Conservation (phyloP, 1,284 basidiomycete genomes). For the Cronartium ribicola region DNA sequence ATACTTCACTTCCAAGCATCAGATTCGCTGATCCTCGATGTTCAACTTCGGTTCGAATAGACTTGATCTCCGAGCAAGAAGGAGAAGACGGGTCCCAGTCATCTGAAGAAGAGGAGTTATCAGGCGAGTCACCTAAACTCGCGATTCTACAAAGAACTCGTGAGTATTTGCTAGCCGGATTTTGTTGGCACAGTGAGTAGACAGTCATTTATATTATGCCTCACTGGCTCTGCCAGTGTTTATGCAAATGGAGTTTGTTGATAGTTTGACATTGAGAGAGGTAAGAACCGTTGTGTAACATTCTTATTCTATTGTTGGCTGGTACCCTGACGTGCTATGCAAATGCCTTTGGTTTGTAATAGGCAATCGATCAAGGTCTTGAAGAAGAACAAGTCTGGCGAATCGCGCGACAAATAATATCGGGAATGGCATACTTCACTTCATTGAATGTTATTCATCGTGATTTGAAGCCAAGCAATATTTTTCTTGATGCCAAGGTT, state of each 20-base stretch:
- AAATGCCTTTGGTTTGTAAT: slow-evolving; percentile 4
- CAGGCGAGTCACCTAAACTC: neutral
- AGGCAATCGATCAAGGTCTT: slow-evolving; percentile 74
- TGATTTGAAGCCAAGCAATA: slow-evolving; percentile 86
- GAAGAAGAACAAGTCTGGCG: slow-evolving; percentile 79
- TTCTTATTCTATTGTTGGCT: no score
- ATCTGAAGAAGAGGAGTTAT: slow-evolving; percentile 1
- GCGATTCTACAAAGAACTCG: slow-evolving; percentile 18
- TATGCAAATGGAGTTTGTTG: slow-evolving; percentile 39
- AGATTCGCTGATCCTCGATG: slow-evolving; percentile 30
- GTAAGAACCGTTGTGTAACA: slow-evolving; percentile 5
- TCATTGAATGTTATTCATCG: slow-evolving; percentile 84
- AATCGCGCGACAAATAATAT: slow-evolving; percentile 84
- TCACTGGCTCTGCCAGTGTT: slow-evolving; percentile 4
- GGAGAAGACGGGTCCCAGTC: slow-evolving; percentile 1
- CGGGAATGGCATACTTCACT: slow-evolving; percentile 86
- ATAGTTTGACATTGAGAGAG: slow-evolving; percentile 37
- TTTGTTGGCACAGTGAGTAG: no score
- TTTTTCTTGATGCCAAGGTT: slow-evolving; percentile 59
- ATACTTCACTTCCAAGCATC: slow-evolving; percentile 33
- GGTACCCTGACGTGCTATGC: no score
- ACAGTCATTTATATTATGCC: neutral
- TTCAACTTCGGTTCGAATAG: slow-evolving; percentile 16
- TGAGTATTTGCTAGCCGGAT: neutral
- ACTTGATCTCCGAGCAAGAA: neutral